These are phyloP conservation scores for Collybia mongolica DNA, from an alignment of 768 basidiomycete species.

Conservation along the genomic window DNA sequence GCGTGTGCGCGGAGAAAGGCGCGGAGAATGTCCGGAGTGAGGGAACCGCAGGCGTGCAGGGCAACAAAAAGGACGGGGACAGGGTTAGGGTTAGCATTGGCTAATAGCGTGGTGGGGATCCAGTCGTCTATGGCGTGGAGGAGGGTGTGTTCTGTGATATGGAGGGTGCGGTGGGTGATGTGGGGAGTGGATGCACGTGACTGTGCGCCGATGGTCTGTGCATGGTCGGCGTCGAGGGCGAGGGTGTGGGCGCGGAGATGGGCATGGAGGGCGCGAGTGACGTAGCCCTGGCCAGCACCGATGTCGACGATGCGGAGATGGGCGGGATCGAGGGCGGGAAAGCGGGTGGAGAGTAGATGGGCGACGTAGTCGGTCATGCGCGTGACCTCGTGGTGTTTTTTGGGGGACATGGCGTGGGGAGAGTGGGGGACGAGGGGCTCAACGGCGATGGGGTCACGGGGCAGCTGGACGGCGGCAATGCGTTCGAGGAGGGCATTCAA, in stretches of 20 bases:
- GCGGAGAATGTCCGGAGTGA: constrained; percentile 66
- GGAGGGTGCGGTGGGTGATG: constrained; percentile 55
- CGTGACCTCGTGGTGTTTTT: constrained; percentile 71
- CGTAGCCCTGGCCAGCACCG: constrained; percentile 72
- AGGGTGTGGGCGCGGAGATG: constrained; percentile 47
- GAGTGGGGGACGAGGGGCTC: constrained; percentile 12
- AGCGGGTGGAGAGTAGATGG: constrained; percentile 19
- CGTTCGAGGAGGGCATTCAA: constrained; percentile 11
- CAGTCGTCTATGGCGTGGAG: constrained; percentile 48
- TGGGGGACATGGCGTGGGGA: constrained; percentile 64
- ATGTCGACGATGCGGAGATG: constrained; percentile 59
- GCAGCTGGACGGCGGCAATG: constrained; percentile 21
- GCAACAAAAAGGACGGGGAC: constrained; percentile 62
- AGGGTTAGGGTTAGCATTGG: constrained; percentile 8
- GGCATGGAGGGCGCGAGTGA: constrained; percentile 49
- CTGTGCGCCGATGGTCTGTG: constrained; percentile 56
- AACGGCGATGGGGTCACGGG: constrained; percentile 20
- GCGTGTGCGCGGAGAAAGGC: constrained; percentile 32
- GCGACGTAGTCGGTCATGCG: constrained; percentile 60
- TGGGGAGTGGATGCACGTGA: constrained; percentile 21
- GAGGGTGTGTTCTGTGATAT: constrained; percentile 51
- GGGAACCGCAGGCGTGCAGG: constrained; percentile 74
- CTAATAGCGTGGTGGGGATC: constrained; percentile 33
- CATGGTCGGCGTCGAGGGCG: constrained; percentile 62
- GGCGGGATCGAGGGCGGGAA: constrained; percentile 20